Evolutionary conservation across 495 filamentous ascomycete species (phyloP).

Genomic region (Trichocladium uniseriatum): DNA sequence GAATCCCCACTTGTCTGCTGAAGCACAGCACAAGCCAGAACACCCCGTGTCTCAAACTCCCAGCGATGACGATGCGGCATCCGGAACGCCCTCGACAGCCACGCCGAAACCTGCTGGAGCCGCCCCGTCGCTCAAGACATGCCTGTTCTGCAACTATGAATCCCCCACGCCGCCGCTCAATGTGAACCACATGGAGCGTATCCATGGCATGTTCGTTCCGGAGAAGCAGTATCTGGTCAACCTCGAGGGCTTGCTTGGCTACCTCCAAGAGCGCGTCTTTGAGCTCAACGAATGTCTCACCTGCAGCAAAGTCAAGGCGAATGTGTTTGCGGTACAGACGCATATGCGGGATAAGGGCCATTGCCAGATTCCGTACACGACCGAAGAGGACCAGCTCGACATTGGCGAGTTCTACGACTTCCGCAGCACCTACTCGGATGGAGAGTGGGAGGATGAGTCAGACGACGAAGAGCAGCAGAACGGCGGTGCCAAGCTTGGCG

Average conservation of each 20-base stretch:
- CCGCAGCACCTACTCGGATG: constrained; percentile 83
- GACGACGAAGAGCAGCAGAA: constrained; percentile 51
- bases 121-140: constrained; percentile 49
- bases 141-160: constrained; percentile 82
- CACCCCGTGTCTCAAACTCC: constrained; percentile 27
- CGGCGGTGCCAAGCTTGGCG: constrained; percentile 51
- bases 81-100: constrained; percentile 23
- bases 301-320: constrained; percentile 70
- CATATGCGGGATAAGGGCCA: constrained; percentile 97
- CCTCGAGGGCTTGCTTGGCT: constrained; percentile 66
- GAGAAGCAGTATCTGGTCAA: constrained; percentile 75
- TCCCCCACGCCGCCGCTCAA: constrained; percentile 66
- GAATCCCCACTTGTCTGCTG: constrained; percentile 46
- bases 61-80: constrained; percentile 27
- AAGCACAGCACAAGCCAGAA: constrained; percentile 34
- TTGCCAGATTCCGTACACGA: constrained; percentile 89
- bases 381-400: constrained; percentile 83
- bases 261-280: constrained; percentile 63
- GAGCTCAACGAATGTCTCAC: constrained; percentile 68
- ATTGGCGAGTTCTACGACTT: constrained; percentile 99
- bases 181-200: constrained; percentile 78
- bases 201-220: constrained; percentile 93
- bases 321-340: constrained; percentile 66
- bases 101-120: constrained; percentile 18
- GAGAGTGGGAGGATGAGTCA: constrained; percentile 58